Base-by-base conservation (phyloP, 495 filamentous ascomycete species). In the Trichoderma reesei region DNA sequence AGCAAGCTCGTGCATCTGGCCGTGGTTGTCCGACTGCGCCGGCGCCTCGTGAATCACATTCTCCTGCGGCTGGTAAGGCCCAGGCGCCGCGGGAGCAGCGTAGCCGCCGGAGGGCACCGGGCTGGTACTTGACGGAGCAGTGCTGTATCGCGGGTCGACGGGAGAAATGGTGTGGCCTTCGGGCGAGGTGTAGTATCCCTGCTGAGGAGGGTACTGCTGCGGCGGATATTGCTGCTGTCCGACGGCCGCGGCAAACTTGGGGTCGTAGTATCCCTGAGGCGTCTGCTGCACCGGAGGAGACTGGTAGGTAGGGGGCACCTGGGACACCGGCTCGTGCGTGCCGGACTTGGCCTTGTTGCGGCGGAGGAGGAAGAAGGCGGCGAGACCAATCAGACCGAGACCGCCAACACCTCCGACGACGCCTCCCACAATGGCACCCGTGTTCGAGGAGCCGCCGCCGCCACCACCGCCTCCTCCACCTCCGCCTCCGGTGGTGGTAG, bases 351-450 rank as follows among this genome's bases (percentile, higher is more conserved):
- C 71, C 41, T 71, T 77, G 33, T 66, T 71, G 33, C 69, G 70
- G 20, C 73, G 73, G 42, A 75, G 20, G 36, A 80, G 48, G 68
- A 77, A 75, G 65, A 75, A 68, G 46, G 75, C 66, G 39, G 66
- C 76, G 10, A 80, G 61, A 7, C 68, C 73, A 63, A 76, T 68
- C n/a, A 82, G 68, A 7, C 71, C 73, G n/a, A 79, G 65, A 26
- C 69, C 75, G 10, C 66, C 80, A 37, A 81, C 69, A 26, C 79
- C 80, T 39, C 80, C 80, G 7, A 82, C 72, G 33, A 77, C 76
- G 42, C 80, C 80, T 13, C 80, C 80, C 9, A 75, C 77, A 48
- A 83, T 79, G 59, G 78, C 73, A 16, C 75, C 51, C 33, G 26
- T 34, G 26, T 34, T 56, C 46, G 18, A 20, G 51, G 26, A 33